Percentiles rank a stretch among this genome's conserved stretches.
phyloP scores from a whole-genome alignment of 2,329 filamentous ascomycete genomes.

The Zymoseptoria brevis region DNA sequence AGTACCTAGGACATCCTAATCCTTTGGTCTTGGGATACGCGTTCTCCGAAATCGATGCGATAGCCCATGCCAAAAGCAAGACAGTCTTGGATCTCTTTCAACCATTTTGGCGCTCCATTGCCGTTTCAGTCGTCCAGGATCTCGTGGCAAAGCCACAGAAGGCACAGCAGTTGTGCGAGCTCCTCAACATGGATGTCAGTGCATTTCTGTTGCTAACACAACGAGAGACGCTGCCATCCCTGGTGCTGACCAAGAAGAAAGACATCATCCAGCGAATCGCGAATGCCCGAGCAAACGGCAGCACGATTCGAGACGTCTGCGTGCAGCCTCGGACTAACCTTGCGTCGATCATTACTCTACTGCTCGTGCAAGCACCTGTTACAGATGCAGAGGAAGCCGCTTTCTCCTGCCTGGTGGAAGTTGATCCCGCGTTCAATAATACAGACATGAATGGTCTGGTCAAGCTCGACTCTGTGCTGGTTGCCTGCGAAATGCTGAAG shows the following conservation, averaged over 20 bases:
- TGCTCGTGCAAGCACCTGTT: conserved; percentile 53
- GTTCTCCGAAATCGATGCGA: conserved; percentile 68
- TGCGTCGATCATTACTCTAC: conserved; percentile 49
- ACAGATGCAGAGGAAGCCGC: conserved; percentile 59
- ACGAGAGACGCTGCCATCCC: conserved; percentile 71
- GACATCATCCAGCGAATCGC: conserved; percentile 78
- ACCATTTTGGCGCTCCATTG: conserved; percentile 83
- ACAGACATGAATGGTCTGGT: conserved; percentile 61
- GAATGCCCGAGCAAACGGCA: conserved; percentile 51
- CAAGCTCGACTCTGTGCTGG: conserved; percentile 64
- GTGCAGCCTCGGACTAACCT: conserved; percentile 50
- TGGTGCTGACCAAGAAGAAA: conserved; percentile 69
- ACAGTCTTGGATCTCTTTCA: conserved; percentile 55
- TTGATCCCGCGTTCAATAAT: conserved; percentile 62
- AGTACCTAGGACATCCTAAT: conserved; percentile 80
- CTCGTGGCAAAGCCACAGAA: conserved; percentile 74
- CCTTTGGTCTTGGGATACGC: conserved; percentile 70
- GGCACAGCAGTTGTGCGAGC: conserved; percentile 68
- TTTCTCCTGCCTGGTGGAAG: conserved; percentile 58
- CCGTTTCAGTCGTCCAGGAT: conserved; percentile 74
- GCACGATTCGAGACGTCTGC: conserved; percentile 53
- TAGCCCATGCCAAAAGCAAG: conserved; percentile 60
- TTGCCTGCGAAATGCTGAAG: conserved; percentile 76
- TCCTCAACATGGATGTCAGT: conserved; percentile 67
- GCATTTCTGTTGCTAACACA: conserved; percentile 71